These are phyloP conservation scores for Teratosphaeria nubilosa DNA, from an alignment of 2,329 filamentous ascomycete genomes.

Conservation along the genomic window DNA sequence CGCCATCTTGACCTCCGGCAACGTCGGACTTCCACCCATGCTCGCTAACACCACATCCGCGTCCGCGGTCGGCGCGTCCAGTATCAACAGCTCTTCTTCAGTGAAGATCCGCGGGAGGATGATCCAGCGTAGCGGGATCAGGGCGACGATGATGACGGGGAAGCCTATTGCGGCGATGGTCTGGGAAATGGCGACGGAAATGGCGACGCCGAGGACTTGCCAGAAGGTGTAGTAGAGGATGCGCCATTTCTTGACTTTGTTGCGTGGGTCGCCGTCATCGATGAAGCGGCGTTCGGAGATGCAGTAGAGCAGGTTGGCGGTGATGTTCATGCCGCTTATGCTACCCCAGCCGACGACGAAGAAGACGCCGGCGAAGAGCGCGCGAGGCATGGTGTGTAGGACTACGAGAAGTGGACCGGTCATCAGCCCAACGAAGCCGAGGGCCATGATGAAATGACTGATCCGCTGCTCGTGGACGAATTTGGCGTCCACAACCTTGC, in stretches of 20 bases:
- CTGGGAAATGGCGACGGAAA: constrained; percentile 49
- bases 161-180: constrained; percentile 52
- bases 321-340: constrained; percentile 45
- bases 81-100: constrained; percentile 36
- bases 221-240: constrained; percentile 43
- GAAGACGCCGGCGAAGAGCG: constrained; percentile 47
- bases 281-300: constrained; percentile 38
- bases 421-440: constrained; percentile 47
- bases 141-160: constrained; percentile 46
- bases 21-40: constrained; percentile 39
- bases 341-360: constrained; percentile 47
- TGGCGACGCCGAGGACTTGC: constrained; percentile 42
- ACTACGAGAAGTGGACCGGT: constrained; percentile 45
- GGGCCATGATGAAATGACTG: constrained; percentile 46
- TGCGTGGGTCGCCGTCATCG: constrained; percentile 38
- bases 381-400: constrained; percentile 44
- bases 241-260: constrained; percentile 33
- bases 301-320: constrained; percentile 41
- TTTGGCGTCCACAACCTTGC: constrained; percentile 34
- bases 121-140: constrained; percentile 45
- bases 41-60: constrained; percentile 44
- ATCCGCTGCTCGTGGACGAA: constrained; percentile 48
- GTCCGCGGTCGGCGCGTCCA: constrained; percentile 47
- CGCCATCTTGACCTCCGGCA: constrained; percentile 26
- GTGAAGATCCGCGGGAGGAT: constrained; percentile 43